Conservation (phyloP, 208 protist genomes). For the Trypanosoma vivax region DNA sequence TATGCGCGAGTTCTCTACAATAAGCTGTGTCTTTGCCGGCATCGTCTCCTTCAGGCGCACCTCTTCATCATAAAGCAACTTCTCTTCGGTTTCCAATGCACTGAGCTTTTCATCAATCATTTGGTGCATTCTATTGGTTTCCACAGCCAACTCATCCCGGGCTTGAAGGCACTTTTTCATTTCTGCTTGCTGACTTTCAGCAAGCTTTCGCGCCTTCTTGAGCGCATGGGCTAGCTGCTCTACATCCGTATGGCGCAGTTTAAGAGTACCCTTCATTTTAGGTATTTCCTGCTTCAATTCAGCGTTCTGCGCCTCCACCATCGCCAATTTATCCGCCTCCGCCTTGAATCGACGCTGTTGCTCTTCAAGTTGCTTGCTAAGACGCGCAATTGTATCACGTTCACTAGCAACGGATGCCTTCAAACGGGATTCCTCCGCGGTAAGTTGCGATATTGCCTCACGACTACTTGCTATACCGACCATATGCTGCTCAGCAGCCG, state of each 20-base stretch:
- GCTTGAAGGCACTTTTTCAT: slow-evolving; percentile 37
- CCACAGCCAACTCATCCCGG: slow-evolving; percentile 37
- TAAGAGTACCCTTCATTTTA: slow-evolving; percentile 65
- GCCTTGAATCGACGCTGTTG: slow-evolving; percentile 61
- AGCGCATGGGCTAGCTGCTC: slow-evolving; percentile 24
- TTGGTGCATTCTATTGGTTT: slow-evolving; percentile 38
- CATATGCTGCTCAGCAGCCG: slow-evolving; percentile 48
- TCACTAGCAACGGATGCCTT: slow-evolving; percentile 23
- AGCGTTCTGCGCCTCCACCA: slow-evolving; percentile 79
- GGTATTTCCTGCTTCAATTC: slow-evolving; percentile 80
- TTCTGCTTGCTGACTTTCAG: slow-evolving; percentile 56
- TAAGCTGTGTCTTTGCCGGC: slow-evolving; percentile 53
- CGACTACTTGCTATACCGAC: slow-evolving; percentile 29
- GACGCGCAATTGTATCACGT: slow-evolving; percentile 32
- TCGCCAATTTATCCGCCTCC: slow-evolving; percentile 70
- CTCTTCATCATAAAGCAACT: slow-evolving; percentile 54
- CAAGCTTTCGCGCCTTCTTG: slow-evolving; percentile 27
- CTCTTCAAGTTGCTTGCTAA: slow-evolving; percentile 57
- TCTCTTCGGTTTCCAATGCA: slow-evolving; percentile 56
- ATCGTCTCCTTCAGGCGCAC: slow-evolving; percentile 49
- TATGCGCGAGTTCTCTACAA: slow-evolving; percentile 63
- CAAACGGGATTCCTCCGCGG: slow-evolving; percentile 35
- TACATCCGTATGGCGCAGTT: slow-evolving; percentile 73
- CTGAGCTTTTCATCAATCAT: slow-evolving; percentile 48
- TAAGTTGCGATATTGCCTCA: slow-evolving; percentile 4